These are phyloP conservation scores for Raphanus hybrid DNA, from an alignment of 441 rosid species.

Conservation along the genomic window DNA sequence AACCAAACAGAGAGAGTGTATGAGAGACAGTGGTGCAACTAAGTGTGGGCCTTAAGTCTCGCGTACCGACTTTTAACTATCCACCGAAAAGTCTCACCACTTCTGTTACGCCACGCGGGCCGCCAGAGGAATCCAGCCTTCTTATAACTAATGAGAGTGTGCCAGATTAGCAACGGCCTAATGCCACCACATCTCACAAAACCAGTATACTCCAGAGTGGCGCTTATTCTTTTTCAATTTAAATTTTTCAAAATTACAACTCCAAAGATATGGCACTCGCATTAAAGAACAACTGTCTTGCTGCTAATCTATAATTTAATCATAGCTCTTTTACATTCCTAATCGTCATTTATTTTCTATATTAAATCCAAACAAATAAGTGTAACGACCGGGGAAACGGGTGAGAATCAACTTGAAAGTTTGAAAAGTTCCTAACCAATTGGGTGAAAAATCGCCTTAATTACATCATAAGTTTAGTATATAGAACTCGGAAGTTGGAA, in stretches of 20 bases:
- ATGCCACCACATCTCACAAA: constrained; percentile 2
- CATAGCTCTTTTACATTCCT: constrained; percentile 13
- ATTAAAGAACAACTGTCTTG: constrained; percentile 23
- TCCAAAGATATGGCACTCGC: constrained; percentile 29
- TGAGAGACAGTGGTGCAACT: constrained; percentile 1
- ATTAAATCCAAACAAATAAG: neutral
- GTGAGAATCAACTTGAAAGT: neutral
- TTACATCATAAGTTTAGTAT: neutral
- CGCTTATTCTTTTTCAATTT: constrained; percentile 21
- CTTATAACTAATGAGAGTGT: neutral
- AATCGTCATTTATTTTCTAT: neutral
- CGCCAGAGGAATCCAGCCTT: neutral
- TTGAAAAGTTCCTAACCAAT: neutral
- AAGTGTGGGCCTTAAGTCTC: neutral
- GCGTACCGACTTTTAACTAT: constrained; percentile 3
- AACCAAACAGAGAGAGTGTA: neutral
- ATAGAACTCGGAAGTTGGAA: neutral
- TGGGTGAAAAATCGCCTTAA: constrained; percentile 14
- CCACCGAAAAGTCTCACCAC: neutral
- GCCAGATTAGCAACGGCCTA: neutral
- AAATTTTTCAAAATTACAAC: neutral
- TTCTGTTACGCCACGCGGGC: neutral
- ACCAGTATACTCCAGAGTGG: constrained; percentile 33
- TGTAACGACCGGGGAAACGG: neutral
- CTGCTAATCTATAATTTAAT: neutral